Evolutionary conservation across 2,329 filamentous ascomycete genomes (phyloP).

Genomic region (Alternaria arborescens): DNA sequence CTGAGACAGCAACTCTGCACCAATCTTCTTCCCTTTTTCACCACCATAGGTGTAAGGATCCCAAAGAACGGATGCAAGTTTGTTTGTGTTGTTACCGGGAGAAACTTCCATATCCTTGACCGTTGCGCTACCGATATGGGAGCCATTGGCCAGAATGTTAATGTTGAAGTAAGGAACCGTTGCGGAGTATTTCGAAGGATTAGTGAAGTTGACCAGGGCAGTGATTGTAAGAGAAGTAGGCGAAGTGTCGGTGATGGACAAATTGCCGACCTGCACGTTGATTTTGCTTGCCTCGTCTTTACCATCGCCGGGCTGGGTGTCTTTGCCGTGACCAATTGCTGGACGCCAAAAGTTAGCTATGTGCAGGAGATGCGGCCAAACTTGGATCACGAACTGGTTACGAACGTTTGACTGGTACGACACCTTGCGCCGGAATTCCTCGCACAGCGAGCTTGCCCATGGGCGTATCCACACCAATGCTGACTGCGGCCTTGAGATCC

Average conservation of each 20-base stretch:
- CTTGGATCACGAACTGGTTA: constrained; percentile 61
- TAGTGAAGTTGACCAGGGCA: constrained; percentile 82
- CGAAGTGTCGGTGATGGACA: constrained; percentile 78
- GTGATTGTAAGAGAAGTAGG: constrained; percentile 74
- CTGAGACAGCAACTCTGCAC: constrained; percentile 78
- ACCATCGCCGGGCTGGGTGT: constrained; percentile 50
- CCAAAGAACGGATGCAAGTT: constrained; percentile 76
- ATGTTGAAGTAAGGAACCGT: constrained; percentile 81
- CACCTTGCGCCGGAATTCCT: constrained; percentile 82
- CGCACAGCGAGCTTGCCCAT: constrained; percentile 83
- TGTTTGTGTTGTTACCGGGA: constrained; percentile 75
- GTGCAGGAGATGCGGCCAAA: constrained; percentile 21
- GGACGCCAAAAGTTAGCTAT: constrained; percentile 44
- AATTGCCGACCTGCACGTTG: constrained; percentile 71
- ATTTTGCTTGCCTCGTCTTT: constrained; percentile 61
- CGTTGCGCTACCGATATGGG: constrained; percentile 77
- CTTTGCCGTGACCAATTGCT: constrained; percentile 55
- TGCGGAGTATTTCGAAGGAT: constrained; percentile 87
- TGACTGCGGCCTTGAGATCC: constrained; percentile 79
- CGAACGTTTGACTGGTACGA: constrained; percentile 93
- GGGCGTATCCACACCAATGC: constrained; percentile 81
- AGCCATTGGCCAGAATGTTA: constrained; percentile 76
- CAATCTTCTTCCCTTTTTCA: constrained; percentile 66
- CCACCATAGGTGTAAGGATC: constrained; percentile 72
- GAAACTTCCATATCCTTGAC: constrained; percentile 69